Evolutionary conservation across 208 protist genomes (phyloP).

Genomic region (Wallacemonas rigidus): DNA sequence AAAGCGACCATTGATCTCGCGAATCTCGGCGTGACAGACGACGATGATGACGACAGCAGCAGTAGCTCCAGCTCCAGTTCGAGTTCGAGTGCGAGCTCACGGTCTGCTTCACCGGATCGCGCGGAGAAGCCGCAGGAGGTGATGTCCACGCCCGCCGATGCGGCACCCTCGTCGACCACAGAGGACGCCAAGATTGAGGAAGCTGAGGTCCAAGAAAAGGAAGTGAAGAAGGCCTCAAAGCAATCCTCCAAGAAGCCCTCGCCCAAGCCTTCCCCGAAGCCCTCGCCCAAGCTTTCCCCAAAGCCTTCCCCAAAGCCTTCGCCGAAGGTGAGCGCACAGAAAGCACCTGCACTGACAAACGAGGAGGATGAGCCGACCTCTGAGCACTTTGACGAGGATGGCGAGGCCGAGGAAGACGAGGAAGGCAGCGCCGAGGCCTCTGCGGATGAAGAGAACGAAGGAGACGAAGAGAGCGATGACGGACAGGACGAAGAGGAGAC

Average conservation of each 20-base stretch:
- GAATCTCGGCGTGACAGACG: constrained; percentile 26
- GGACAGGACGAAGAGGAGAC: constrained; percentile 29
- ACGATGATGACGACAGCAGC: constrained; percentile 25
- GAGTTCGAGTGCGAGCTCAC: constrained; percentile 8
- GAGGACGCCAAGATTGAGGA: constrained; percentile 9
- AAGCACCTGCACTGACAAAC: constrained; percentile 3
- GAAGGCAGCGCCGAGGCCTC: constrained; percentile 23
- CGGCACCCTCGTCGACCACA: constrained; percentile 1
- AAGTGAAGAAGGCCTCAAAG: neutral
- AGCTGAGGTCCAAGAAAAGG: neutral
- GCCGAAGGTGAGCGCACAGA: neutral
- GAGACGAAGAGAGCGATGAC: constrained; percentile 19
- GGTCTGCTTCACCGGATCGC: neutral
- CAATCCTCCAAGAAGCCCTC: constrained; percentile 2
- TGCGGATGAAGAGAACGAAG: constrained; percentile 23
- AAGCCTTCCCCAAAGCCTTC: constrained; percentile 6
- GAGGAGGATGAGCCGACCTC: constrained; percentile 12
- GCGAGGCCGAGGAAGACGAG: constrained; percentile 18
- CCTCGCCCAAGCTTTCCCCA: neutral
- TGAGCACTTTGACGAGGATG: constrained; percentile 20
- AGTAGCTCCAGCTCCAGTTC: neutral
- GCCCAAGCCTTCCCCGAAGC: constrained; percentile 2
- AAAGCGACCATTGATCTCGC: constrained; percentile 3
- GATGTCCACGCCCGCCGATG: constrained; percentile 13
- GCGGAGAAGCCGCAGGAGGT: neutral